These are phyloP conservation scores for Leccinum pallidistipes DNA, from an alignment of 1,284 basidiomycete species.

Conservation along the genomic window DNA sequence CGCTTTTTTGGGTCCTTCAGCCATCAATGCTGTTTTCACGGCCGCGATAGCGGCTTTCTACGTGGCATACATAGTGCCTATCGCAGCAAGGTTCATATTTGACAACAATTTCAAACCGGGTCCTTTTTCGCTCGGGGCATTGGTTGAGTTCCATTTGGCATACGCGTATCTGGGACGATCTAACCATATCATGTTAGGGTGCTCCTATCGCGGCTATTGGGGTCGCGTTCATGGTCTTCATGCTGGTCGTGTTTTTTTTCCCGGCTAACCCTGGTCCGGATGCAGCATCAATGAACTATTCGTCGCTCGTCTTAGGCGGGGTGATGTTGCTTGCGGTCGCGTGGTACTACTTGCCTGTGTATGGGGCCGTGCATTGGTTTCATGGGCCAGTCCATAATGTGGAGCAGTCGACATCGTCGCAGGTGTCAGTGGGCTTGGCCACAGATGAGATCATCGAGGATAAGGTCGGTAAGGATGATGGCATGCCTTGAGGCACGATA, in stretches of 20 bases:
- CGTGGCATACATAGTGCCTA: conserved; percentile 27
- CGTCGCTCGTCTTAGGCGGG: too few species aligned
- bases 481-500: not conserved
- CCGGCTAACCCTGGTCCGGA: too few species aligned
- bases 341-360: conserved; percentile 12
- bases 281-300: too few species aligned
- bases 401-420: not conserved
- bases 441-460: not conserved
- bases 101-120: conserved; percentile 32
- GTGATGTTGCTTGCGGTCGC: too few species aligned
- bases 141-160: conserved; percentile 15
- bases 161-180: not conserved
- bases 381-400: conserved; percentile 19
- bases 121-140: conserved; percentile 36
- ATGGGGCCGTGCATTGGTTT: conserved; percentile 24
- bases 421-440: not conserved
- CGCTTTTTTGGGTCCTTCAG: conserved; percentile 26
- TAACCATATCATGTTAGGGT: conserved; percentile 17
- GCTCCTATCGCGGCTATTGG: conserved; percentile 28
- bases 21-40: conserved; percentile 34
- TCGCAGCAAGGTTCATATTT: conserved; percentile 27
- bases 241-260: too few species aligned
- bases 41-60: conserved; percentile 20
- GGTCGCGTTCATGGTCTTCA: too few species aligned
- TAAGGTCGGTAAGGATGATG: not conserved